These are phyloP conservation scores for Xylaria sp. DNA, from an alignment of 2,329 filamentous ascomycete genomes.

Conservation along the genomic window DNA sequence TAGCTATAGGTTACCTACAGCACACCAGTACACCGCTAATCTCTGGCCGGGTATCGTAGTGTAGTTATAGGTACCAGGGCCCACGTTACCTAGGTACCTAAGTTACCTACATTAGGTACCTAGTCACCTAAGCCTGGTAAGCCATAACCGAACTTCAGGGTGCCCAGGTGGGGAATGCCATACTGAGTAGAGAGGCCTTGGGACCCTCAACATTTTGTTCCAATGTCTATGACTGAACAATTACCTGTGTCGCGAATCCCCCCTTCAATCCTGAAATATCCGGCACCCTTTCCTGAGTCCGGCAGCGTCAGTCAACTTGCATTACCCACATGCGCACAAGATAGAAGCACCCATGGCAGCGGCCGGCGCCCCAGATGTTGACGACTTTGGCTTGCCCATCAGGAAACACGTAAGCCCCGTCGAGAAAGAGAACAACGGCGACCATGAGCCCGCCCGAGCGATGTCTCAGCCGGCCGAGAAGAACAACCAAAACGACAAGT, in stretches of 20 bases:
- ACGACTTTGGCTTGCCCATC: constrained; percentile 75
- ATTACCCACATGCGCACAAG: constrained; percentile 41
- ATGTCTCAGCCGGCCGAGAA: not conserved
- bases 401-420: constrained; percentile 51
- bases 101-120: not conserved
- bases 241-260: constrained; percentile 15
- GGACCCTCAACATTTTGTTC: constrained; percentile 14
- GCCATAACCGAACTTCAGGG: constrained; percentile 10
- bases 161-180: constrained; percentile 18
- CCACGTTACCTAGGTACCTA: too few relatives aligned
- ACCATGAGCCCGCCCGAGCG: constrained; percentile 17
- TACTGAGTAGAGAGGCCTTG: not conserved
- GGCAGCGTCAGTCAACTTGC: constrained; percentile 8
- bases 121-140: constrained; percentile 10
- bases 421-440: constrained; percentile 15
- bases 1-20: not conserved
- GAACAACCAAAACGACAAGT: not conserved
- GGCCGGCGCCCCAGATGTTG: constrained; percentile 55
- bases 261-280: constrained; percentile 5
- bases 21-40: not conserved
- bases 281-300: constrained; percentile 34
- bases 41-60: not conserved
- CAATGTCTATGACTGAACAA: not conserved
- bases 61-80: too few relatives aligned
- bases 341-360: constrained; percentile 40